phyloP scores from a whole-genome alignment of 768 basidiomycete genomes.

The Boletus rubescentipes region DNA sequence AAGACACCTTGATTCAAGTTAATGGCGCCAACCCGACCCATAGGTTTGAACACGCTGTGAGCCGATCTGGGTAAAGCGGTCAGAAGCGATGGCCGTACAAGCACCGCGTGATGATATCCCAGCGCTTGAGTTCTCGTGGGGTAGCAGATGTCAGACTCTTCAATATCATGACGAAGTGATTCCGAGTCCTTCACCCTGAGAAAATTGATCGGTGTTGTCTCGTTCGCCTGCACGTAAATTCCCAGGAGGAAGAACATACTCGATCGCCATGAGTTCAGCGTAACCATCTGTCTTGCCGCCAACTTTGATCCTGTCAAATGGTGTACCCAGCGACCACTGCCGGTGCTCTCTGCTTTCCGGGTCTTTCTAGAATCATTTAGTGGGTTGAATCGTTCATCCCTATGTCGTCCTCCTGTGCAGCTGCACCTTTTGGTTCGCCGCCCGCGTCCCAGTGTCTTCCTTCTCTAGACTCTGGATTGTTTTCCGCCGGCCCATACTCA shows the following conservation, averaged over 20 bases:
- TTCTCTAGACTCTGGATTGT: constrained; percentile 68
- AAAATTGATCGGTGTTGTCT: too few species aligned
- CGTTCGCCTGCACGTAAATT: too few species aligned
- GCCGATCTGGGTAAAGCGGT: too few species aligned
- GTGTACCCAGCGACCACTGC: constrained; percentile 83
- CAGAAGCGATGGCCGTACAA: too few species aligned
- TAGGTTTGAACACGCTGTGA: too few species aligned
- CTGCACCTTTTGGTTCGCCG: constrained; percentile 9
- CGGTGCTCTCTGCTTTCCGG: constrained; percentile 41
- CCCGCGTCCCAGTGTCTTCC: constrained; percentile 29
- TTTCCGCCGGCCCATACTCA: constrained; percentile 80
- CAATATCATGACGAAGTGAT: too few species aligned
- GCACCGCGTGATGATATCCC: too few species aligned
- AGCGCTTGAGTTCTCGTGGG: too few species aligned
- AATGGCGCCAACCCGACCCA: too few species aligned
- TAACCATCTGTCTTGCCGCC: constrained; percentile 67
- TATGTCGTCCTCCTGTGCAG: not conserved
- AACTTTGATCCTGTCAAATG: constrained; percentile 64
- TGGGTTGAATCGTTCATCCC: constrained; percentile 10
- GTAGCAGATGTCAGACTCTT: too few species aligned
- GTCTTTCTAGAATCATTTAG: constrained; percentile 14
- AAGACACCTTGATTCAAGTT: too few species aligned
- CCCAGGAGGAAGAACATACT: constrained; percentile 39
- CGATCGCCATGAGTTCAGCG: constrained; percentile 84
- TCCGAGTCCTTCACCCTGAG: too few species aligned